Base-by-base conservation (phyloP, 1,284 basidiomycete species). In the Sparassis latifolia region DNA sequence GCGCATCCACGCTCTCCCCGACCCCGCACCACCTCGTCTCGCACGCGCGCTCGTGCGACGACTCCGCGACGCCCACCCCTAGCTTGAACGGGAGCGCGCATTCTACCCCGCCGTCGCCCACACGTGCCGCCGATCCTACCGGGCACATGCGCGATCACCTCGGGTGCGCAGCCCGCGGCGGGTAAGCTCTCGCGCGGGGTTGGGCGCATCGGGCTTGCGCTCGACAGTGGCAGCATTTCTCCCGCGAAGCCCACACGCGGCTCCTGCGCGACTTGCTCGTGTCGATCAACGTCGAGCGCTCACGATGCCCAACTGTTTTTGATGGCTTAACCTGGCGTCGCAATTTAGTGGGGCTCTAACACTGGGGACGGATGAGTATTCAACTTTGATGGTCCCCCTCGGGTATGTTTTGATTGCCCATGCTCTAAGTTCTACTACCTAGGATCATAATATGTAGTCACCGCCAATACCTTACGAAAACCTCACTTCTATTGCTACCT, bases 211-310 rank as follows among this genome's bases (percentile, higher is more conserved):
- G 66, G 66, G 59, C 62, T 73, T 43, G 67, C 63, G 33, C 53
- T 45, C 48, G 51, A 42, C 30, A 31, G 35, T 54, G 51, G 72
- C 72, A 33, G 48, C 33, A 47, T 50, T 45, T 47, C 53, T 5
- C 51, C 55, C 73, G 84, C 51, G 66, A 68, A 56, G 68, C 71
- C 39, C 87, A 90, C 61, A 82, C 84, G 41, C 72, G 77, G 59
- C 69, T 89, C 52, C 82, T 90, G 52, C 70, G 79, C 39, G 70
- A 81, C 53, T 58, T 90, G 57, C 75, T 90, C 29, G 71, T 90
- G 27, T 67, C 68, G 33, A 82, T 90, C 54, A 80, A 80, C 50
- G 46, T 61, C 50, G 70, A 74, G 45, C 80, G 72, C 60, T 64
- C 61, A 50, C 56, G 53, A n/a, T n/a, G n/a, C n/a, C n/a, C n/a